Evolutionary conservation across 768 basidiomycete genomes (phyloP).

Genomic region (Collybiopsis confluens): DNA sequence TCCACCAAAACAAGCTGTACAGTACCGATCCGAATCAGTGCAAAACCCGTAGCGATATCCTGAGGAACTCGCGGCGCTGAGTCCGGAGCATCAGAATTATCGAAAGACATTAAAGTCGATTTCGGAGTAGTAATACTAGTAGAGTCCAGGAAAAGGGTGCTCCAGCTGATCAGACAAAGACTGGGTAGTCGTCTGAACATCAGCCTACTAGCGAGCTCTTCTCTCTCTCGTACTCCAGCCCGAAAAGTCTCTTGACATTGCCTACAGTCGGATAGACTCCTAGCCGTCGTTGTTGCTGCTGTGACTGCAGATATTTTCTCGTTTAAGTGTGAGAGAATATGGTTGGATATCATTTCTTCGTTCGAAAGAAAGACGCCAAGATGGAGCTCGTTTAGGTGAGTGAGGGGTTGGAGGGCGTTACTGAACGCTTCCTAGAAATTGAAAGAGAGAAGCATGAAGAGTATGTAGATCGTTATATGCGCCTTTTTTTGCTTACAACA

Average conservation of each 20-base stretch:
- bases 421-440: slow-evolving; percentile 43
- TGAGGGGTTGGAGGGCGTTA: slow-evolving; percentile 40
- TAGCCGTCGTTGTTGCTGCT: too few species aligned
- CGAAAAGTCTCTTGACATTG: slow-evolving; percentile 23
- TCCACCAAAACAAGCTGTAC: too few species aligned
- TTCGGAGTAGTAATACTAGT: too few species aligned
- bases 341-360: slow-evolving; percentile 41
- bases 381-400: slow-evolving; percentile 43
- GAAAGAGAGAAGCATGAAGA: background rate
- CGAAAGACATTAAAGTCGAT: too few species aligned
- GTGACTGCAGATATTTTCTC: slow-evolving; percentile 29
- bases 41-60: too few species aligned
- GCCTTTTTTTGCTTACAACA: slow-evolving; percentile 34
- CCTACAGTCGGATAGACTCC: slow-evolving; percentile 31
- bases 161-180: slow-evolving; percentile 3
- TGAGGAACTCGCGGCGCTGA: too few species aligned
- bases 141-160: background rate
- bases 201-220: slow-evolving; percentile 4
- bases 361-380: slow-evolving; percentile 64
- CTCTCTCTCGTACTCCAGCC: background rate
- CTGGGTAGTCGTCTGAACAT: background rate
- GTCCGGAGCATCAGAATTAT: too few species aligned
- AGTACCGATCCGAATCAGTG: too few species aligned
- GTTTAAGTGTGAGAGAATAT: slow-evolving; percentile 17
- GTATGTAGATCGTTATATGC: background rate